Evolutionary conservation across 139 green algal genomes (phyloP), one percentile per base, ranked within the genome.

Genomic region (Spirogloea muscicola): DNA sequence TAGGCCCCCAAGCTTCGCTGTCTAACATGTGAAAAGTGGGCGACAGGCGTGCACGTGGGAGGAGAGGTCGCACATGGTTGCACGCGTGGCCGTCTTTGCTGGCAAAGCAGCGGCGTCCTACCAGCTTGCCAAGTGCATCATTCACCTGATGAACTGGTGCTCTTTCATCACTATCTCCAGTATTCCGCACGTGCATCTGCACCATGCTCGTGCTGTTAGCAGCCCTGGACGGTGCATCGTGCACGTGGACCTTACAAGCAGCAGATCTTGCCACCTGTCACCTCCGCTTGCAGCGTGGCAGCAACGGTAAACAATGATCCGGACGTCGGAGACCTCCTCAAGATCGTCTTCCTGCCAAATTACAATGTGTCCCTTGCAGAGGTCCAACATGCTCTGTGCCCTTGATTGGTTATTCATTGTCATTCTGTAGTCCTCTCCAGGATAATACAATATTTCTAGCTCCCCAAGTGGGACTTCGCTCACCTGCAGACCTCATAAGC

Each of bases 341-440:
- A 92, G 82, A 82, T 90, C 0, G 68, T 84, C 31, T 98, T 99
- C 87, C 73, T 99, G 60, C 92, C 94, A 13, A 95, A 99, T 90
- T 99, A 98, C 90, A 98, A 97, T 80, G 94, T 99, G 7, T 89
- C 85, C 1, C 52, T 94, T 57, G 94, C 94, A 1, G 94, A 99
- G 88, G 74, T 82, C 29, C 36, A 29, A 3, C 2, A 3, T n/a
- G 3, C 29, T 38, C 16, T 52, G 44, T 13, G n/a, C n/a, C n/a
- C n/a, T n/a, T n/a, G n/a, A n/a, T n/a, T n/a, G n/a, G n/a, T n/a
- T n/a, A n/a, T n/a, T n/a, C n/a, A n/a, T n/a, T n/a, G n/a, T n/a
- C n/a, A n/a, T n/a, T n/a, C n/a, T n/a, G n/a, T n/a, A n/a, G n/a
- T n/a, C n/a, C n/a, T n/a, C n/a, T n/a, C n/a, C n/a, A n/a, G n/a